Conservation (phyloP, 768 basidiomycete genomes). For the Coprinellus aureogranulatus region DNA sequence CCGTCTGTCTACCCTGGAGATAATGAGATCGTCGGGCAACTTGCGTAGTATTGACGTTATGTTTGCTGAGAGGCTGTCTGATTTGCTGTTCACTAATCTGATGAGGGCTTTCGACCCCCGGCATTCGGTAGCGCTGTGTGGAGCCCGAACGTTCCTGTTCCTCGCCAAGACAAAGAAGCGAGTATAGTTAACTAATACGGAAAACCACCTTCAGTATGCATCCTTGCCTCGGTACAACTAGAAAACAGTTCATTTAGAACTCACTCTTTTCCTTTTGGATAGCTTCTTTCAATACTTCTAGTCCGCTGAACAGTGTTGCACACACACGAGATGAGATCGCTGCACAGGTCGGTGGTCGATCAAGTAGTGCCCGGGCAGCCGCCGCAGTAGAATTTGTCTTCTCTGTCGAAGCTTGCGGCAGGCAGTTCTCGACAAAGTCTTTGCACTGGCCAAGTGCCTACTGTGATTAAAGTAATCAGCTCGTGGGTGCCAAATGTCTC, state of each 20-base stretch:
- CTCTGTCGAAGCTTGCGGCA: slow-evolving; percentile 52
- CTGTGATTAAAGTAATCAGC: neutral
- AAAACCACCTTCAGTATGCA: neutral
- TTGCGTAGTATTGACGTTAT: slow-evolving; percentile 28
- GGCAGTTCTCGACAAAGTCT: slow-evolving; percentile 50
- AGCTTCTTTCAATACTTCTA: slow-evolving; percentile 57
- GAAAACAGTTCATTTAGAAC: slow-evolving; percentile 3
- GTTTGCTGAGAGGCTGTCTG: slow-evolving; percentile 5
- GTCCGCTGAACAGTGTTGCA: slow-evolving; percentile 53
- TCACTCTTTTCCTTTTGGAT: slow-evolving; percentile 64
- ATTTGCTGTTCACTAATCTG: slow-evolving; percentile 21
- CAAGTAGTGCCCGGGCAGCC: slow-evolving; percentile 54
- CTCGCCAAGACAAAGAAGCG: slow-evolving; percentile 62
- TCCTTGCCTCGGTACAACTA: neutral
- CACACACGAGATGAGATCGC: slow-evolving; percentile 76
- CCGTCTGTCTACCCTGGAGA: slow-evolving; percentile 62
- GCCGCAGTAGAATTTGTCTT: slow-evolving; percentile 71
- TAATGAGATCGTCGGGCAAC: slow-evolving; percentile 35
- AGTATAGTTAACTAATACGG: slow-evolving; percentile 59
- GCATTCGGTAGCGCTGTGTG: slow-evolving; percentile 10
- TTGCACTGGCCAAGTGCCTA: slow-evolving; percentile 80
- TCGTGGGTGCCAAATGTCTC: too few relatives aligned
- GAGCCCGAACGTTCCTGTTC: slow-evolving; percentile 23
- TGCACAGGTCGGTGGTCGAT: slow-evolving; percentile 49
- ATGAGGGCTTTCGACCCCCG: slow-evolving; percentile 30